phyloP scores from a whole-genome alignment of 2,329 filamentous ascomycete genomes.

The Apiospora aurea region DNA sequence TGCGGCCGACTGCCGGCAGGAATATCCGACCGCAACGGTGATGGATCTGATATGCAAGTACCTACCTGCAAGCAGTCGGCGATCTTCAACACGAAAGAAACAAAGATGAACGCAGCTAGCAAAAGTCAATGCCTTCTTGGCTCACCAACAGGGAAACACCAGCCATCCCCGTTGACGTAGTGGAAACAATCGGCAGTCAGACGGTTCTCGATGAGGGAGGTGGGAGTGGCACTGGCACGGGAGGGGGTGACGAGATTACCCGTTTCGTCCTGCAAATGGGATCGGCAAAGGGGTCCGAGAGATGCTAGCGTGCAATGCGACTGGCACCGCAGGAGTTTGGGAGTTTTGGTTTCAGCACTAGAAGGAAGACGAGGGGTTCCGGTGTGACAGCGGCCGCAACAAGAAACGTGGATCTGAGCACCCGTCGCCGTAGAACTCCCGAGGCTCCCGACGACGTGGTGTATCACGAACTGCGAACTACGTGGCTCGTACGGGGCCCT shows the following conservation, averaged over 20 bases:
- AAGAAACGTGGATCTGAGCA: slow-evolving; percentile 1
- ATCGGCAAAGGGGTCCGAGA: slow-evolving; percentile 11
- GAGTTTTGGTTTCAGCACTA: slow-evolving; percentile 5
- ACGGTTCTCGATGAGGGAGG: not conserved
- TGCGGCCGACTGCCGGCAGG: no score
- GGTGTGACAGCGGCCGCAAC: slow-evolving; percentile 5
- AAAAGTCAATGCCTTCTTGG: no score
- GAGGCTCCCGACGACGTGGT: slow-evolving; percentile 3
- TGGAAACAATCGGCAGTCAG: slow-evolving; percentile 2
- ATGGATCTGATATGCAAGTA: not conserved
- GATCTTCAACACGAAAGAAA: not conserved
- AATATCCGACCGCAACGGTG: no score
- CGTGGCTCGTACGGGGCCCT: no score
- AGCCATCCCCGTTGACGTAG: not conserved
- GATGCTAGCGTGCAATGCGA: slow-evolving; percentile 8
- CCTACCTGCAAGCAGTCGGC: not conserved
- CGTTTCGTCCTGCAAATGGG: slow-evolving; percentile 8
- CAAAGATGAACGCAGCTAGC: not conserved
- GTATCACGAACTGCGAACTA: not conserved
- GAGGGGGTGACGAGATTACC: not conserved
- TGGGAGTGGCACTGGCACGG: not conserved
- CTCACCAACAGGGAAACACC: not conserved
- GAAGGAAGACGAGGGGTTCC: not conserved
- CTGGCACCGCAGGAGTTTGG: not conserved
- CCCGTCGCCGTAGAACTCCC: not conserved